These are phyloP conservation scores for Thalassiosira sp. DNA, from an alignment of 352 stramenopile species.

Conservation along the genomic window DNA sequence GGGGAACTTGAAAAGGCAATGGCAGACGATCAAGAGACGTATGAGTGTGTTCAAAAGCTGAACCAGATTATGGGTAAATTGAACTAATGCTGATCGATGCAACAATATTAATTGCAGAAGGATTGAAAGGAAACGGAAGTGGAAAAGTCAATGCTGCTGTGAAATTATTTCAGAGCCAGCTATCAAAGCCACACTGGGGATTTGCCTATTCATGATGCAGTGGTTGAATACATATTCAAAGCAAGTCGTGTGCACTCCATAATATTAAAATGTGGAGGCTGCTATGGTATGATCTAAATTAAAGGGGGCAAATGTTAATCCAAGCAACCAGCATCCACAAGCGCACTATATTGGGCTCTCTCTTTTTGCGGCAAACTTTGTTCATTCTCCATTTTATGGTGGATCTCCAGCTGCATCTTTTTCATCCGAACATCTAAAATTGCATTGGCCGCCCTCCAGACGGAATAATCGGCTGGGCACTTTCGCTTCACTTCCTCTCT, in stretches of 20 bases:
- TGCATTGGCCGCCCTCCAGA: constrained; percentile 46
- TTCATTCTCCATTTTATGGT: constrained; percentile 2
- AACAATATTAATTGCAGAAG: background rate
- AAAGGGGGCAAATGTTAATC: background rate
- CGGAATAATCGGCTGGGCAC: constrained; percentile 32
- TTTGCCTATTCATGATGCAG: no score
- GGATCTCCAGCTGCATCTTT: constrained; percentile 34
- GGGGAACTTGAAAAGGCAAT: constrained; percentile 56
- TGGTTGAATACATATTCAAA: no score
- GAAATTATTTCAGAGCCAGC: no score
- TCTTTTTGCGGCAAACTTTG: constrained; percentile 1
- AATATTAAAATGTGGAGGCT: no score
- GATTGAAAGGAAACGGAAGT: background rate
- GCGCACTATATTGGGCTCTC: constrained; percentile 3
- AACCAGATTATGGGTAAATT: constrained; percentile 48
- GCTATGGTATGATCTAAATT: background rate
- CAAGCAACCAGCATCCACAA: constrained; percentile 24
- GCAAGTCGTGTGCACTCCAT: no score
- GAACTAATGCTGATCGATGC: constrained; percentile 11
- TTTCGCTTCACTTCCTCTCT: constrained; percentile 29
- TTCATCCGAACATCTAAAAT: constrained; percentile 40
- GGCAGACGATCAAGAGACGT: constrained; percentile 52
- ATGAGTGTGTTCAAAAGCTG: constrained; percentile 57
- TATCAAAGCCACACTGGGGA: no score
- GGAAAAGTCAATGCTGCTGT: no score